These are phyloP conservation scores for Amesomyces nigricolor DNA, from an alignment of 2,329 filamentous ascomycete genomes.

Conservation along the genomic window DNA sequence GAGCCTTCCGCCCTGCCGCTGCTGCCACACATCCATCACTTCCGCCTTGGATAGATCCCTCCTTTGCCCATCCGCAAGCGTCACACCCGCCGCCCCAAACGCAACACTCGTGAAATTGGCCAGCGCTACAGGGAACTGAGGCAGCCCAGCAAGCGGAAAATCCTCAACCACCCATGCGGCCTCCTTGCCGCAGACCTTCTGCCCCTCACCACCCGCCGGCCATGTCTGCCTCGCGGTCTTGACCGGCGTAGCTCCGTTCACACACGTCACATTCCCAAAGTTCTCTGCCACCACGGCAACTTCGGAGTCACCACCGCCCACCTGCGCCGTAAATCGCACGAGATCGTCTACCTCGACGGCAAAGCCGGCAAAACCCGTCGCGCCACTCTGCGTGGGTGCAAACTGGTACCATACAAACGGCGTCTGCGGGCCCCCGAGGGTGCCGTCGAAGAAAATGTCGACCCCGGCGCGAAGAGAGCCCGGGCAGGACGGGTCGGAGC, in stretches of 20 bases:
- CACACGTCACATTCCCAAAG: slow-evolving; percentile 4
- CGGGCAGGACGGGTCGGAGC: neutral
- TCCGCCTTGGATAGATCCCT: slow-evolving; percentile 6
- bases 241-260: neutral
- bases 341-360: slow-evolving; percentile 14
- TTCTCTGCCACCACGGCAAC: slow-evolving; percentile 19
- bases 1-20: slow-evolving; percentile 22
- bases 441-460: slow-evolving; percentile 23
- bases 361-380: slow-evolving; percentile 12
- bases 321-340: slow-evolving; percentile 10
- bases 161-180: slow-evolving; percentile 23
- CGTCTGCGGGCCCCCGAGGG: slow-evolving; percentile 12
- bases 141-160: slow-evolving; percentile 18
- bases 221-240: slow-evolving; percentile 1
- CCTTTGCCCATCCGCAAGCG: slow-evolving; percentile 1
- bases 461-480: slow-evolving; percentile 21
- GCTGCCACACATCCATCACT: slow-evolving; percentile 17
- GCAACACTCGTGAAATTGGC: slow-evolving; percentile 21
- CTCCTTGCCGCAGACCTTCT: slow-evolving; percentile 14
- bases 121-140: slow-evolving; percentile 18
- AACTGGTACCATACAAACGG: slow-evolving; percentile 22
- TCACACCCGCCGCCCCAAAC: slow-evolving; percentile 13
- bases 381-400: neutral
- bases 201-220: neutral
- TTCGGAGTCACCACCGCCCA: neutral